Percentiles rank a stretch among this genome's conserved stretches.
Conservation (phyloP, 2,329 filamentous ascomycete species). For the Spiromastix sp. region DNA sequence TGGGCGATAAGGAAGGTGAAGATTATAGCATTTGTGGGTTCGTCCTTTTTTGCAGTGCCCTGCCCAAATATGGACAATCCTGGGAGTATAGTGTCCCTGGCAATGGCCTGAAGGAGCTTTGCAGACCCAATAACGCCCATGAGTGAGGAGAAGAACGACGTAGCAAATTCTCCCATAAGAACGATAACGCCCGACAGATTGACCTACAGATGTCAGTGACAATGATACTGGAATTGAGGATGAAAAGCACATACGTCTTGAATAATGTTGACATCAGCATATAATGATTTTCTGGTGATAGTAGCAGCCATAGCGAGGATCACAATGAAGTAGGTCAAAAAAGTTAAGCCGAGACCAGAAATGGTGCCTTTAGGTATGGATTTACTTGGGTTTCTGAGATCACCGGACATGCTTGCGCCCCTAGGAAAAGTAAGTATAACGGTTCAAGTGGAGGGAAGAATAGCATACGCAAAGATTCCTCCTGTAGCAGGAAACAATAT, state of each 20-base stretch:
- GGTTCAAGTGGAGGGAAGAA: constrained; percentile 21
- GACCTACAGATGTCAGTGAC: constrained; percentile 35
- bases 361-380: constrained; percentile 78
- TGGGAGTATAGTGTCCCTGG: constrained; percentile 67
- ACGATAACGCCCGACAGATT: constrained; percentile 65
- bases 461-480: constrained; percentile 44
- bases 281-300: constrained; percentile 62
- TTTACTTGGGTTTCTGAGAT: constrained; percentile 70
- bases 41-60: constrained; percentile 61
- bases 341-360: constrained; percentile 65
- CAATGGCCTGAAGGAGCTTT: constrained; percentile 74
- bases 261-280: constrained; percentile 67
- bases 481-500: constrained; percentile 69
- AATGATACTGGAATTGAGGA: neutral
- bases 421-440: constrained; percentile 48
- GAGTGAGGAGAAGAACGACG: constrained; percentile 72
- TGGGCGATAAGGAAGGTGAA: constrained; percentile 68
- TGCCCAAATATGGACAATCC: constrained; percentile 64
- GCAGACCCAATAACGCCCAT: constrained; percentile 82
- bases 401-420: constrained; percentile 84
- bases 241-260: constrained; percentile 44
- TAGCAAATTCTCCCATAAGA: constrained; percentile 71
- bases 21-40: constrained; percentile 66
- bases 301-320: constrained; percentile 69
- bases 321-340: constrained; percentile 64